Conservation (phyloP, 2,329 filamentous ascomycete species). For the Epichloe scottii region DNA sequence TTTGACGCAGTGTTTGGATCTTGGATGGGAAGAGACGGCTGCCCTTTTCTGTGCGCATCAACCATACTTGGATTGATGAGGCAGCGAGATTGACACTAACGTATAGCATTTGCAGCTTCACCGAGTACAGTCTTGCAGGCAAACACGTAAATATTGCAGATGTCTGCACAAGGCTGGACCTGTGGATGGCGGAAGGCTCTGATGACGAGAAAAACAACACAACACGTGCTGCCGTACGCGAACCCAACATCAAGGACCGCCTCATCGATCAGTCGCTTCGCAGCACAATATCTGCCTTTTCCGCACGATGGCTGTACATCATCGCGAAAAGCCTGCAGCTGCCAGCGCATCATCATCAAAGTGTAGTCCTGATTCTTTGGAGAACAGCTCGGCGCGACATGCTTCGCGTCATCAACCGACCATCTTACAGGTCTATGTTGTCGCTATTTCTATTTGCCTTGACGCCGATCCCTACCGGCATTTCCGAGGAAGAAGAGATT, state of each 20-base stretch:
- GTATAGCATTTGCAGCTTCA: conserved; percentile 9
- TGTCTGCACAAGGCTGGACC: conserved; percentile 20
- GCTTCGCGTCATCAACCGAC: conserved; percentile 26
- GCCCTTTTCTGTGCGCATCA: conserved; percentile 25
- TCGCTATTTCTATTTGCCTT: conserved; percentile 26
- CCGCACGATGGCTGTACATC: conserved; percentile 18
- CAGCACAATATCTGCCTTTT: conserved; percentile 17
- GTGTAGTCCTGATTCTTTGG: conserved; percentile 18
- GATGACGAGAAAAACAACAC: conserved; percentile 1
- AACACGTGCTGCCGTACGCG: conserved; percentile 7
- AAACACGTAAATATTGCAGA: conserved; percentile 20
- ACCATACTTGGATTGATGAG: neutral
- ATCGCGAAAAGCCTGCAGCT: conserved; percentile 3
- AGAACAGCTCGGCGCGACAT: conserved; percentile 24
- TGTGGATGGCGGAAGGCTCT: conserved; percentile 19
- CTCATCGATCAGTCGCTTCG: conserved; percentile 14
- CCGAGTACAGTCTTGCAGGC: conserved; percentile 13
- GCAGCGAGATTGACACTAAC: neutral
- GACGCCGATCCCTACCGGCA: conserved; percentile 26
- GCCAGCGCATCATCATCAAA: conserved; percentile 6
- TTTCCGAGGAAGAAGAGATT: conserved; percentile 27
- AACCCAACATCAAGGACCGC: conserved; percentile 6
- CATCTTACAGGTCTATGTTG: conserved; percentile 28
- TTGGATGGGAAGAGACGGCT: conserved; percentile 29
- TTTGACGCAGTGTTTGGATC: conserved; percentile 30